A percentile compares a stretch with the other conserved stretches of the same genome.
These are phyloP conservation scores for Jasminum sambac DNA, from an alignment of 257 asterid genomes.

Conservation along the genomic window DNA sequence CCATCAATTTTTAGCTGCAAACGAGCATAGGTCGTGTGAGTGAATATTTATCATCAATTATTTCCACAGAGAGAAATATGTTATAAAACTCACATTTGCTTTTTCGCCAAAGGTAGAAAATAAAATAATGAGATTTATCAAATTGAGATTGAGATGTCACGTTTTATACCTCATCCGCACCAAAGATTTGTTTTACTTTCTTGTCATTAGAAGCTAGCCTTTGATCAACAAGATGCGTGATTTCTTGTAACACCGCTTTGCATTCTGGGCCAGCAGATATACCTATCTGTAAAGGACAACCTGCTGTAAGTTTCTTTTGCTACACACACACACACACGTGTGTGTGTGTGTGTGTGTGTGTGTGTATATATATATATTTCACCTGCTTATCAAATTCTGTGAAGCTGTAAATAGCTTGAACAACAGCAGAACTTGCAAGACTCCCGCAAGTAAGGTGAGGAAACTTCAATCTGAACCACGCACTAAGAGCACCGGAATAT, in stretches of 20 bases:
- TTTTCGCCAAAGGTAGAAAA: no score
- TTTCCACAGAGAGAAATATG: neutral
- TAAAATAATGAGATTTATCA: neutral
- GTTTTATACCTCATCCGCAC: conserved; percentile 60
- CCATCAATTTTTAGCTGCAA: conserved; percentile 80
- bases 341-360: no score
- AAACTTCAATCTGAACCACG: conserved; percentile 95
- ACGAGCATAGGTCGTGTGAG: conserved; percentile 22
- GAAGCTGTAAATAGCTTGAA: conserved; percentile 72
- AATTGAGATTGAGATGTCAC: neutral
- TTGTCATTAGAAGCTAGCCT: conserved; percentile 58
- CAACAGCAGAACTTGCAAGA: conserved; percentile 97
- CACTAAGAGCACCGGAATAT: conserved; percentile 92
- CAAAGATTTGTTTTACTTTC: conserved; percentile 58
- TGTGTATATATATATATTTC: no score
- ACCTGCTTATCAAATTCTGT: conserved; percentile 95
- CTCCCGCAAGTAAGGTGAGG: conserved; percentile 99
- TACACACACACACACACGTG: no score
- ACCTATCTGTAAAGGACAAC: conserved; percentile 62
- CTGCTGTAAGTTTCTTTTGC: conserved; percentile 21
- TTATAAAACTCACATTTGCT: neutral
- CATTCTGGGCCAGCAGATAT: conserved; percentile 98
- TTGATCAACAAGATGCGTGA: conserved; percentile 75
- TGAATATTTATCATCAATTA: neutral
- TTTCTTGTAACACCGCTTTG: conserved; percentile 82